Evolutionary conservation across 805 yeast species (phyloP).

Genomic region (Lipomyces lipofer): DNA sequence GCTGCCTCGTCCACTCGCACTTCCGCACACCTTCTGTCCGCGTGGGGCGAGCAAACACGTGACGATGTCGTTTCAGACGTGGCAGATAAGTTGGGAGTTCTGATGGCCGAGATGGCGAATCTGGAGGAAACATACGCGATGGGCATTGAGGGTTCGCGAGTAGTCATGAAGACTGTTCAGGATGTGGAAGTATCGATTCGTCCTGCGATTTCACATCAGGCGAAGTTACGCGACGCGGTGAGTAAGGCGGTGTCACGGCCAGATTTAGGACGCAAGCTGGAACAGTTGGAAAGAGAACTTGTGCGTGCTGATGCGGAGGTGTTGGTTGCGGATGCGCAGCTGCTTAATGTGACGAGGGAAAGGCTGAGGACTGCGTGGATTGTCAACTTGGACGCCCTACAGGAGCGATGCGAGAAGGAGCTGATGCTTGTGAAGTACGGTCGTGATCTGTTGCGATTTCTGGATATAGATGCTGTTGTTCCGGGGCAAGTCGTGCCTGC

Average conservation of each 20-base stretch:
- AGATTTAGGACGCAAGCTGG: conserved; percentile 55
- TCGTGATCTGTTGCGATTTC: conserved; percentile 76
- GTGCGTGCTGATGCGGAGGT: conserved; percentile 92
- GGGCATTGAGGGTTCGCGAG: conserved; percentile 81
- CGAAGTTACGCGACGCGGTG: conserved; percentile 79
- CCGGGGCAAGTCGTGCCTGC: conserved; percentile 18
- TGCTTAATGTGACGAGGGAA: conserved; percentile 84
- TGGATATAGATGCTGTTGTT: conserved; percentile 48
- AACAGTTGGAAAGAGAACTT: conserved; percentile 80
- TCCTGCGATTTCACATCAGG: conserved; percentile 80
- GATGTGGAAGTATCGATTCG: conserved; percentile 86
- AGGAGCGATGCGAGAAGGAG: conserved; percentile 82
- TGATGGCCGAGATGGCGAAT: conserved; percentile 80
- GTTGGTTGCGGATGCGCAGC: conserved; percentile 87
- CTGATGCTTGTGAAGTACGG: conserved; percentile 89
- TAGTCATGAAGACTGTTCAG: conserved; percentile 76
- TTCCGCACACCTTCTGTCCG: conserved; percentile 41
- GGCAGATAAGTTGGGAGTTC: conserved; percentile 82
- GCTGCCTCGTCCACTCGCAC: conserved; percentile 12
- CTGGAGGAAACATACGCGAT: conserved; percentile 85
- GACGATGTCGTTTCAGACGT: conserved; percentile 77
- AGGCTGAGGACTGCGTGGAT: conserved; percentile 80
- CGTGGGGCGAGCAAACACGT: conserved; percentile 87
- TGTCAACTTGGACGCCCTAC: conserved; percentile 80
- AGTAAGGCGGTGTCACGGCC: conserved; percentile 42